Evolutionary conservation across 108 stramenopile species (phyloP), one percentile per base, ranked within the genome.

Genomic region (Skeletonema costatum): DNA sequence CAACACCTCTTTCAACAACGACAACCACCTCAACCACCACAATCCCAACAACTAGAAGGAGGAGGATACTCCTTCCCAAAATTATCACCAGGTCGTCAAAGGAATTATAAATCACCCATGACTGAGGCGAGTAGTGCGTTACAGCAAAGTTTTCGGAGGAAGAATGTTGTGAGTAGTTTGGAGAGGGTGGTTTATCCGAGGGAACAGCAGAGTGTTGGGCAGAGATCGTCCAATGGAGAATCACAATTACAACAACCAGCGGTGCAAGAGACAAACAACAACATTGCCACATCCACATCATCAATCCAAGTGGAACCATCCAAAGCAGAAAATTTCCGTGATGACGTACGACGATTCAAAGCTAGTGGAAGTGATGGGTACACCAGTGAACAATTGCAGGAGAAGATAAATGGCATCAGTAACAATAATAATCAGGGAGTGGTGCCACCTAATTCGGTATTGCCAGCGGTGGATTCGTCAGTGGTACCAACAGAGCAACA

Each of bases 81-180:
- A 53, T 25, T 79, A 50, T 39, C 51, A n/a, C 78, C 78, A 19
- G 78, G 78, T 0, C 71, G 71, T 33, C 64, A 71, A 35, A 71
- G 78, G 25, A 60, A 79, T 60, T 63, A 79, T 36, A 39, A 71
- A 19, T 60, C 78, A 46, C 51, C 78, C 65, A 41, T 63, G 30
- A 60, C 60, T 10, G 12, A 38, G 33, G 35, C 53, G 19, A 5
- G 19, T 29, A 36, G 19, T 71, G 70, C 53, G 42, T 21, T 51
- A 29, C 70, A 60, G 31, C 42, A 21, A 3, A 8, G 13, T 13
- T 16, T 38, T 16, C 50, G 53, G 17, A 36, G 29, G 30, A 70
- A 11, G 38, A 41, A 60, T 41, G 32, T 64, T n/a, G 66, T 56
- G 4, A 70, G 21, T 51, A 29, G 21, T 29, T n/a, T 38, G 70